A percentile compares a stretch with the other conserved stretches of the same genome.
Evolutionary conservation across 768 basidiomycete genomes (phyloP).

Genomic region (Dioszegia crocea): DNA sequence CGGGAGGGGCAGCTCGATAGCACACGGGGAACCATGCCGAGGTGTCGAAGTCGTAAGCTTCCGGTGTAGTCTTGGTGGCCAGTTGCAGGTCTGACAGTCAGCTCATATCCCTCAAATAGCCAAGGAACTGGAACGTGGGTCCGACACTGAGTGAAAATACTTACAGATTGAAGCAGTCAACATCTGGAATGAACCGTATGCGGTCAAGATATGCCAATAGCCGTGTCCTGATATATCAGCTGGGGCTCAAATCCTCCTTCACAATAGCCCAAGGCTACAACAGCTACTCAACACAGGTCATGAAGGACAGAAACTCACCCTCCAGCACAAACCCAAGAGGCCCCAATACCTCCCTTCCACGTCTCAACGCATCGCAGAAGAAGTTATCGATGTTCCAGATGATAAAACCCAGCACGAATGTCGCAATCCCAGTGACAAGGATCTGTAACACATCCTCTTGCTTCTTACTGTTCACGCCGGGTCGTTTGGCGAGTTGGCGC

Average conservation of each 20-base stretch:
- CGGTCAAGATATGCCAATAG: slow-evolving; percentile 46
- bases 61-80: slow-evolving; percentile 23
- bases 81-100: slow-evolving; percentile 28
- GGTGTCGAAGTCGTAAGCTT: slow-evolving; percentile 24
- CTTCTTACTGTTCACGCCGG: not conserved
- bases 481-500: slow-evolving; percentile 49
- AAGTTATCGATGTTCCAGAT: slow-evolving; percentile 80
- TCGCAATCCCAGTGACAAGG: slow-evolving; percentile 56
- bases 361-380: slow-evolving; percentile 56
- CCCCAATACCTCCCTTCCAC: slow-evolving; percentile 17
- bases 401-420: slow-evolving; percentile 64
- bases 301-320: slow-evolving; percentile 23
- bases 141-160: too few species aligned
- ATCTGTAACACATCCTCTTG: slow-evolving; percentile 53
- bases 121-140: not conserved
- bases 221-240: slow-evolving; percentile 20
- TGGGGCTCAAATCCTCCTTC: too few species aligned
- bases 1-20: not conserved
- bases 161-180: slow-evolving; percentile 39
- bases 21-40: slow-evolving; percentile 25
- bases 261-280: too few species aligned
- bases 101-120: too few species aligned
- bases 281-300: too few species aligned
- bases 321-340: slow-evolving; percentile 35
- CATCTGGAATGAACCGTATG: slow-evolving; percentile 37